Evolutionary conservation across 164 flowering plant species (phyloP).

Genomic region (Echeveria elegans): DNA sequence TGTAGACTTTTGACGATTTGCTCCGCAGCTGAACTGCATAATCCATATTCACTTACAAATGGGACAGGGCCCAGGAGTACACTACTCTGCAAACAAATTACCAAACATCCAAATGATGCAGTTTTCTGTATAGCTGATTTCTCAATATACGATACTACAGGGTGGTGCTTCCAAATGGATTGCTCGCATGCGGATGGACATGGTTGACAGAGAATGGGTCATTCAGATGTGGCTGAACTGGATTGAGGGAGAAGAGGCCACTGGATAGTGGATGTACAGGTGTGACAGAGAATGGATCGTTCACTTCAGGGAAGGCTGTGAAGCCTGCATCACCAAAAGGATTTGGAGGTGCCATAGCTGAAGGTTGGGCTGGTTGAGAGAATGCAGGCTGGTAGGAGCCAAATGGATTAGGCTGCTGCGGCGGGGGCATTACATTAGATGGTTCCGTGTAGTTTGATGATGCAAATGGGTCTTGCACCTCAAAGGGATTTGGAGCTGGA

Average conservation of each 20-base stretch:
- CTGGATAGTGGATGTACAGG: conserved; percentile 38
- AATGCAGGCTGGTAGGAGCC: conserved; percentile 47
- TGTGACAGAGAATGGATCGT: conserved; percentile 19
- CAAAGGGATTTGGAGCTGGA: conserved; percentile 84
- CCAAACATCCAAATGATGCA: neutral
- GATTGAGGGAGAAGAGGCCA: conserved; percentile 47
- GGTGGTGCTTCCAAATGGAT: neutral
- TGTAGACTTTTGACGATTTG: too few species aligned
- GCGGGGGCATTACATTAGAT: conserved; percentile 52
- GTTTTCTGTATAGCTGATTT: neutral
- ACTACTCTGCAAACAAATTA: neutral
- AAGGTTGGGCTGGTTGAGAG: conserved; percentile 31
- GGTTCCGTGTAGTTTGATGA: conserved; percentile 46
- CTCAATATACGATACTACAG: neutral
- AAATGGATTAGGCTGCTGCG: conserved; percentile 65
- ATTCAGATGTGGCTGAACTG: neutral
- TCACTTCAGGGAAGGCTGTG: conserved; percentile 32
- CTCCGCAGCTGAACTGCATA: too few species aligned
- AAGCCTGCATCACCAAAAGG: conserved; percentile 83
- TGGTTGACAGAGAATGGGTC: neutral
- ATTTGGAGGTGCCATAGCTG: conserved; percentile 44
- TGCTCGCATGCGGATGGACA: neutral
- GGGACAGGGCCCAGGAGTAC: too few species aligned
- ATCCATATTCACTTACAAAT: neutral
- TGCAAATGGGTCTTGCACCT: conserved; percentile 80